These are phyloP conservation scores for Aspergillus bombycis DNA, from an alignment of 2,329 filamentous ascomycete species.

Conservation along the genomic window DNA sequence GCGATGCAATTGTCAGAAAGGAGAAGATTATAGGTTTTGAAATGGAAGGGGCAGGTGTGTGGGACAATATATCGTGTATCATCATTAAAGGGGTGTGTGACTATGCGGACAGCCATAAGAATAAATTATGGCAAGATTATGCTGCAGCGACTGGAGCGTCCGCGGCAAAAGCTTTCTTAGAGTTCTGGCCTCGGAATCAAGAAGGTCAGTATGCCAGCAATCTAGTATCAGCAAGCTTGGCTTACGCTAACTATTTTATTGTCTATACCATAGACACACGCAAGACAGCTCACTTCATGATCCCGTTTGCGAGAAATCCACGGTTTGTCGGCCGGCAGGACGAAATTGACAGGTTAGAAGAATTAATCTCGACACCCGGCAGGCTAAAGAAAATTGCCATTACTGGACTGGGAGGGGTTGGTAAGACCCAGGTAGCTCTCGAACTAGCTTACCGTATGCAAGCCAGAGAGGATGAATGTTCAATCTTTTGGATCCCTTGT, in stretches of 20 bases:
- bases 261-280: too few species aligned
- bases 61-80: constrained; percentile 20
- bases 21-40: constrained; percentile 20
- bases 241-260: not conserved
- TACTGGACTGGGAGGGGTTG: too few species aligned
- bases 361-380: too few species aligned
- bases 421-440: too few species aligned
- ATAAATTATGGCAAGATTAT: constrained; percentile 22
- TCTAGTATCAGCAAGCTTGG: not conserved
- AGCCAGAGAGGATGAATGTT: too few species aligned
- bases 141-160: constrained; percentile 21
- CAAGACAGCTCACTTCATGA: not conserved
- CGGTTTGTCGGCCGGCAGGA: not conserved
- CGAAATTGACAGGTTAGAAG: not conserved
- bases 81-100: constrained; percentile 24
- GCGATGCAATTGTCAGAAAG: constrained; percentile 2
- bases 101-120: constrained; percentile 26
- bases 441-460: too few species aligned
- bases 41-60: constrained; percentile 21
- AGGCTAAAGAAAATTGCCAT: too few species aligned
- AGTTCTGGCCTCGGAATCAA: not conserved
- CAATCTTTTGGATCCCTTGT: too few species aligned
- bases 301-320: not conserved
- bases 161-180: constrained; percentile 11
- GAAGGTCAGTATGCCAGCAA: not conserved